These are phyloP conservation scores for Dictyophora rubrovolvata DNA, from an alignment of 768 basidiomycete genomes.

Conservation along the genomic window DNA sequence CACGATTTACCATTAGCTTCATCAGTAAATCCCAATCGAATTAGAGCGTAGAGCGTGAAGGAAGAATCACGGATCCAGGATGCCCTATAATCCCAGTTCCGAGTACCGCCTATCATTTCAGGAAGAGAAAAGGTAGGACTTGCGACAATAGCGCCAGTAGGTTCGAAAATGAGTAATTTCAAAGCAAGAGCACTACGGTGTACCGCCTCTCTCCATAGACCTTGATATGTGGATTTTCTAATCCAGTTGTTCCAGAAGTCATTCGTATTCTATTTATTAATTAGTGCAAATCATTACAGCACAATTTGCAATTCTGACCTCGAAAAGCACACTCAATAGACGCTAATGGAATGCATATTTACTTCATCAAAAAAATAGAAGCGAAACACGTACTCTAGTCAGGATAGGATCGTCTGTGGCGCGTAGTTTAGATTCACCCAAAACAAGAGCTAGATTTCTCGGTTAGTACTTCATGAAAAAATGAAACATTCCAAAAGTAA, in stretches of 20 bases:
- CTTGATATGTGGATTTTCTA: conserved; percentile 77
- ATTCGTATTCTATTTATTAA: conserved; percentile 47
- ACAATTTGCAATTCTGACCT: conserved; percentile 26
- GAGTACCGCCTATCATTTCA: conserved; percentile 79
- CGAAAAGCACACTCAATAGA: conserved; percentile 46
- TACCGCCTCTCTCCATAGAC: conserved; percentile 93
- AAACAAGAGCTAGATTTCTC: conserved; percentile 27
- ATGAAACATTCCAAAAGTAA: conserved; percentile 9
- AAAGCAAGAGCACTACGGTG: conserved; percentile 87
- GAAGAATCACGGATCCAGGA: conserved; percentile 95
- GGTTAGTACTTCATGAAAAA: not conserved
- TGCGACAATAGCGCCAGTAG: conserved; percentile 89
- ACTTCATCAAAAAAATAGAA: not conserved
- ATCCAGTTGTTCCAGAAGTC: conserved; percentile 88
- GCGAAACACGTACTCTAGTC: conserved; percentile 36
- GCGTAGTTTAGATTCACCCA: conserved; percentile 34
- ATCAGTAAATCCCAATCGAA: conserved; percentile 87
- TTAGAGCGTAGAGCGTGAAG: conserved; percentile 90
- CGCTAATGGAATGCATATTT: conserved; percentile 25
- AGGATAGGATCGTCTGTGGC: conserved; percentile 62
- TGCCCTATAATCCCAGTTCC: conserved; percentile 81
- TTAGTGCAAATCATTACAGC: not conserved
- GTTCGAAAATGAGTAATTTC: conserved; percentile 88
- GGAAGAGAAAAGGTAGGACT: conserved; percentile 93
- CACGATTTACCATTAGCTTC: conserved; percentile 69